Evolutionary conservation across 2,329 filamentous ascomycete species (phyloP), one percentile per base, ranked within the genome.

Genomic region (Aspergillus vadensis): DNA sequence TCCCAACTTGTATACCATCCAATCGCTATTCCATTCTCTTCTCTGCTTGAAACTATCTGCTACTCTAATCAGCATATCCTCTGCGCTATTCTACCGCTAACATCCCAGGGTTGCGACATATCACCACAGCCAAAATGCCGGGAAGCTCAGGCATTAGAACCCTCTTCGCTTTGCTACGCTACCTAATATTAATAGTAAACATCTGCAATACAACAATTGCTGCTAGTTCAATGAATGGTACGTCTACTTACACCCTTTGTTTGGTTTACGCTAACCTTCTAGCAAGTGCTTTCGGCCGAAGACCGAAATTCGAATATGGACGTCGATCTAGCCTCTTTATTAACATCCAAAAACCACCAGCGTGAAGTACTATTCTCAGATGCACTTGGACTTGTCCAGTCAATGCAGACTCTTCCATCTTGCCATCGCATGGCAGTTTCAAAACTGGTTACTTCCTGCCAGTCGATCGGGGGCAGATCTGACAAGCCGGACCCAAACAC

Each of bases 351-450:
- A 25, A 27, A 56, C 1, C 64, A 61, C 10, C 67, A 72, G 4
- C 63, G 72, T n/a, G 70, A 76, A 48, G 70, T 67, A 2, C 65
- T 80, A n/a, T 78, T 80, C 47, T 72, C 69, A 3, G 68, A 79
- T 55, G 81, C 81, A 2, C 65, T 82, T 17, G 70, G 75, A 3
- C 67, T 82, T 2, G 70, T 85, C 3, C 69, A 79, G 14, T 76
- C 77, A 0, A 74, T 84, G 67, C 74, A 80, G 50, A 73, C 74
- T 5, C 73, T 78, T 9, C 78, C 83, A 2, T 80, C 82, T 0
- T 87, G 85, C 73, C 80, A 81, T 59, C 79, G 80, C 7, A 71
- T 85, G 39, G 85, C 85, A 7, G 79, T 81, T 2, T 77, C 78
- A 2, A 79, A 77, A 39, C 76, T 87, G 3, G 74, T 86, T 57